These are phyloP conservation scores for Vitis labrusca DNA, from an alignment of 164 flowering plant genomes.

Conservation along the genomic window DNA sequence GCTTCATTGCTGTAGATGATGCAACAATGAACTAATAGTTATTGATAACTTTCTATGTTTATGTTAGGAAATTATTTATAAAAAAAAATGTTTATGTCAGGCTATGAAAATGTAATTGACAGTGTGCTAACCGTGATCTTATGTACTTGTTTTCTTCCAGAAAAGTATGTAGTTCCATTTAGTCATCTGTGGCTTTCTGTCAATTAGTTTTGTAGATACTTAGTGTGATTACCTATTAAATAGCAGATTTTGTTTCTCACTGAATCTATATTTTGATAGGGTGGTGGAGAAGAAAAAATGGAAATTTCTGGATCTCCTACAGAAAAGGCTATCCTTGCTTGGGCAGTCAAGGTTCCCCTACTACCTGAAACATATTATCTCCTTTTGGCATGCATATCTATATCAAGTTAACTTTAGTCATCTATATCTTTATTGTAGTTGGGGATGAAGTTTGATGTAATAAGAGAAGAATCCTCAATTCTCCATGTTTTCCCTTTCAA, in stretches of 20 bases:
- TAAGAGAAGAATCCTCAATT: slow-evolving; percentile 27
- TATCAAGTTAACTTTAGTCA: neutral
- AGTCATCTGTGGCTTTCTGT: neutral
- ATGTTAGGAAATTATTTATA: too few species aligned
- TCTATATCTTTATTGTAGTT: slow-evolving; percentile 23
- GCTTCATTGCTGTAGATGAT: too few species aligned
- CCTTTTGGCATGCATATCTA: neutral
- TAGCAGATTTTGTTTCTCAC: neutral
- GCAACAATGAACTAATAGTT: too few species aligned
- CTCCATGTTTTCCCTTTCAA: slow-evolving; percentile 52
- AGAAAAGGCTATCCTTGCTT: slow-evolving; percentile 51
- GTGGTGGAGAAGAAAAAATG: slow-evolving; percentile 24
- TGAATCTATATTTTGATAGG: slow-evolving; percentile 23
- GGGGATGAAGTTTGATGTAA: slow-evolving; percentile 44
- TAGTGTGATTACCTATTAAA: neutral
- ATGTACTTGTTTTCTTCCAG: neutral
- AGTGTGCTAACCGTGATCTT: too few species aligned
- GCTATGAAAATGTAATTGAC: too few species aligned
- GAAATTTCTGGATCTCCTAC: slow-evolving; percentile 54
- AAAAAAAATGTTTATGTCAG: too few species aligned
- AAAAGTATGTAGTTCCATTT: neutral
- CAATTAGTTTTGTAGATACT: neutral
- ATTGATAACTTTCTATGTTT: too few species aligned
- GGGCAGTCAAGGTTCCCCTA: slow-evolving; percentile 39
- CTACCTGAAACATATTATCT: neutral